A percentile compares a stretch with the other conserved stretches of the same genome.
Conservation (phyloP, 1,284 basidiomycete genomes). For the Austroboletus rostrupii region DNA sequence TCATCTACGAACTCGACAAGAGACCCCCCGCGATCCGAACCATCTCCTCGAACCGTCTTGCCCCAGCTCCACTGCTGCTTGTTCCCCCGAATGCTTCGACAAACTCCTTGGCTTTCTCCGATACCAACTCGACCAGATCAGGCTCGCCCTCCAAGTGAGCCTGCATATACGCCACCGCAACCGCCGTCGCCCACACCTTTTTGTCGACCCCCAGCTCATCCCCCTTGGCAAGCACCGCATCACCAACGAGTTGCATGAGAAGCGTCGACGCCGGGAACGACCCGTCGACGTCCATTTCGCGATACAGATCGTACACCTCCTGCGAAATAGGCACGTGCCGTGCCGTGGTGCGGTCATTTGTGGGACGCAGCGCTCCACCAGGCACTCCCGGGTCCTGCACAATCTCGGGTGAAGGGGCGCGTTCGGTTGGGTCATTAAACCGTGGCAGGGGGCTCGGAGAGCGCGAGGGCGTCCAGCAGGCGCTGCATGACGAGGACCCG, state of each 20-base stretch:
- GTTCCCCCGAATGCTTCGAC: conserved; percentile 9
- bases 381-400: neutral
- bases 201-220: conserved; percentile 21
- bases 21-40: conserved; percentile 10
- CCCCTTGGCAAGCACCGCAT: conserved; percentile 24
- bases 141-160: conserved; percentile 28
- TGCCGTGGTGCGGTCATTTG: too few relatives aligned
- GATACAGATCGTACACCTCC: conserved; percentile 34
- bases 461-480: conserved; percentile 35
- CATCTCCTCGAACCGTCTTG: conserved; percentile 20
- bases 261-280: conserved; percentile 35
- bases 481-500: conserved; percentile 27
- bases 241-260: conserved; percentile 32
- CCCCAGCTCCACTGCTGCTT: neutral
- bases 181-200: conserved; percentile 39
- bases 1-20: too few relatives aligned
- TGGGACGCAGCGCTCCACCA: too few relatives aligned
- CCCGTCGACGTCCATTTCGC: conserved; percentile 43
- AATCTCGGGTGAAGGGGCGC: conserved; percentile 21
- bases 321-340: conserved; percentile 7
- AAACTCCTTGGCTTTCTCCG: conserved; percentile 36
- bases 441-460: conserved; percentile 18
- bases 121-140: conserved; percentile 36
- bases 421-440: conserved; percentile 19
- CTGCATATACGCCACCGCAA: conserved; percentile 39